These are phyloP conservation scores for Amaranthus cruentus DNA, from an alignment of 148 eudicot species.

Conservation along the genomic window DNA sequence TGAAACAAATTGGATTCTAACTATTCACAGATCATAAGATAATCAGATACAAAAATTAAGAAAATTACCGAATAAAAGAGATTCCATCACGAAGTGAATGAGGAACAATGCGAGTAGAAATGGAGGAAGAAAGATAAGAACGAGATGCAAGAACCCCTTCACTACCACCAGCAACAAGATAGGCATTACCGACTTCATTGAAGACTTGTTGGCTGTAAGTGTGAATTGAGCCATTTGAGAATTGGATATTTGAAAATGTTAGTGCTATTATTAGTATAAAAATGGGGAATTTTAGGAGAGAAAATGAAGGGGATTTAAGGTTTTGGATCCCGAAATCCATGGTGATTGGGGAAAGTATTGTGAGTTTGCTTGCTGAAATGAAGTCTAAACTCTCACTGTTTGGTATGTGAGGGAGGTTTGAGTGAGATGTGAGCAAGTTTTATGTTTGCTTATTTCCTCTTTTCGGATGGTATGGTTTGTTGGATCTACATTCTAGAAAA, in stretches of 20 bases:
- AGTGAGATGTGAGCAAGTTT: background rate
- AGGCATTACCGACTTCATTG: constrained; percentile 81
- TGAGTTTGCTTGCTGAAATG: background rate
- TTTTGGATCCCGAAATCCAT: constrained; percentile 29
- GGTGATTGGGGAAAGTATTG: constrained; percentile 3
- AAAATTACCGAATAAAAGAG: constrained; percentile 61
- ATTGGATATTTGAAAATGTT: background rate
- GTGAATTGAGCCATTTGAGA: constrained; percentile 57
- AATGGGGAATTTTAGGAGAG: constrained; percentile 11
- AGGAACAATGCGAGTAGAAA: constrained; percentile 23
- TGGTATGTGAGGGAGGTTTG: background rate
- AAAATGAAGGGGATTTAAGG: background rate
- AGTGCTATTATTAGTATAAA: background rate
- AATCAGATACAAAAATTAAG: background rate
- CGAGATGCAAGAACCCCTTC: constrained; percentile 69
- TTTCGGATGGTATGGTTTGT: too few relatives aligned
- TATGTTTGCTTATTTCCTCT: too few relatives aligned
- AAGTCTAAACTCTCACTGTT: background rate
- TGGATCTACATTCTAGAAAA: too few relatives aligned
- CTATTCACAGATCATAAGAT: constrained; percentile 1
- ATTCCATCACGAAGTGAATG: constrained; percentile 46
- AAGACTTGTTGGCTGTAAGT: constrained; percentile 53
- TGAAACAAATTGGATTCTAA: background rate
- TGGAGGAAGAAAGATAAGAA: constrained; percentile 25
- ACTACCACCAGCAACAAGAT: constrained; percentile 84